Evolutionary conservation across 1,139 yeast species (phyloP), one percentile per base, ranked within the genome.

Genomic region (Taiozyma sp.): DNA sequence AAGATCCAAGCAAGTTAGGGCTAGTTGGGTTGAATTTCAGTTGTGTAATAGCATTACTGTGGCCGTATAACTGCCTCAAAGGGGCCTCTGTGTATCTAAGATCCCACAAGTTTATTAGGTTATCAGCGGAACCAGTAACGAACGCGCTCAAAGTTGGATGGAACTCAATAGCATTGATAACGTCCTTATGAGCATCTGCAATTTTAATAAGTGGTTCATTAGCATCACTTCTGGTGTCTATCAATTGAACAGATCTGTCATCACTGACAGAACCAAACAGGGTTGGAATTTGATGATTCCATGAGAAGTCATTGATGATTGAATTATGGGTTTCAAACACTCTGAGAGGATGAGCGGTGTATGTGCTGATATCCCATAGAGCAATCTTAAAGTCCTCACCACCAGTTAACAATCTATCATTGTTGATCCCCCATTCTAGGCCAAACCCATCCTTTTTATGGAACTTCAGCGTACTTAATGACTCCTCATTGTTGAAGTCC

Each of bases 191-290:
- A 2, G 75, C 74, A 47, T 70, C 64, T 8, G 67, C 59, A 14
- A 67, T 59, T 10, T 65, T 58, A 13, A 70, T 63, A 9, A 70
- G 47, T 14, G 60, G 57, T 13, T 43, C 46, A 2, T 29, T 29
- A 2, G 30, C 19, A 30, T 48, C 44, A 2, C 56, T 56, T 59
- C 91, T 76, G 19, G 75, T 66, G 65, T 87, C 96, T 59, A 79
- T 80, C 46, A 87, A 71, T 52, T 81, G 84, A 34, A 87, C 70
- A 8, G 80, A 70, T 48, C 75, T 72, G 63, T 87, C 96, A 64
- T 88, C 96, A 8, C 90, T 76, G 8, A 80, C 92, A 4, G 91
- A 81, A 0, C 84, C 95, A 65, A 88, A 82, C 28, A 86, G 59
- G 3, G 73, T 68, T 24, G 73, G 67, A 48, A 75, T 67, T 47